phyloP scores from a whole-genome alignment of 805 yeast species.

The Grigorovia yakushimaensis region DNA sequence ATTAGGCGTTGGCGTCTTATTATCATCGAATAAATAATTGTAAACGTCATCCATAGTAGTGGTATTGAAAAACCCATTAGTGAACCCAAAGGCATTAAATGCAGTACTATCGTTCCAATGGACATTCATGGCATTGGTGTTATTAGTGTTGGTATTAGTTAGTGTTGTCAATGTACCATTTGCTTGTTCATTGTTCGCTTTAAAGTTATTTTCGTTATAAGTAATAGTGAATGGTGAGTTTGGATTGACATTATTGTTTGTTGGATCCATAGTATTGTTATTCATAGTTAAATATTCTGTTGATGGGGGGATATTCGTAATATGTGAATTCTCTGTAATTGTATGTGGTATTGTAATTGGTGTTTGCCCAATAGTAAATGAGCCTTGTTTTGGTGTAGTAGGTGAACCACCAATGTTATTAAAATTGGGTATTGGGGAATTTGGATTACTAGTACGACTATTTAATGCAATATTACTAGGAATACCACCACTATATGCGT shows the following conservation, averaged over 20 bases:
- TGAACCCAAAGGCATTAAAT: conserved; percentile 10
- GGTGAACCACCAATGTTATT: neutral
- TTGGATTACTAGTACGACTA: neutral
- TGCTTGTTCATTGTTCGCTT: neutral
- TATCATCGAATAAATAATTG: conserved; percentile 21
- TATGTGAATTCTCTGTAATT: neutral
- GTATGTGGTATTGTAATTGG: neutral
- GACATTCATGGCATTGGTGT: conserved; percentile 1
- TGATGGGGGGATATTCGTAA: neutral
- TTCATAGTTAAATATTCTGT: neutral
- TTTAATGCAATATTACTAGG: neutral
- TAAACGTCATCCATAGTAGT: conserved; percentile 27
- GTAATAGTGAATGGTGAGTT: conserved; percentile 1
- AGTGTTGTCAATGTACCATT: neutral
- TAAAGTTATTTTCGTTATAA: neutral
- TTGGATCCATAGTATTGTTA: neutral
- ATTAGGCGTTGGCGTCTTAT: neutral
- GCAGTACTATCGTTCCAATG: conserved; percentile 15
- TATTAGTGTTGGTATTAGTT: neutral
- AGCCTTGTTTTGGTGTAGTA: neutral
- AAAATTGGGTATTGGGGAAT: neutral
- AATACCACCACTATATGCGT: neutral
- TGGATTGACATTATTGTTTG: neutral
- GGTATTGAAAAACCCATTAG: conserved; percentile 20
- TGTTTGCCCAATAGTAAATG: neutral